Evolutionary conservation across 2,329 filamentous ascomycete genomes (phyloP), one percentile per base, ranked within the genome.

Genomic region (Colletotrichum spaethianum): DNA sequence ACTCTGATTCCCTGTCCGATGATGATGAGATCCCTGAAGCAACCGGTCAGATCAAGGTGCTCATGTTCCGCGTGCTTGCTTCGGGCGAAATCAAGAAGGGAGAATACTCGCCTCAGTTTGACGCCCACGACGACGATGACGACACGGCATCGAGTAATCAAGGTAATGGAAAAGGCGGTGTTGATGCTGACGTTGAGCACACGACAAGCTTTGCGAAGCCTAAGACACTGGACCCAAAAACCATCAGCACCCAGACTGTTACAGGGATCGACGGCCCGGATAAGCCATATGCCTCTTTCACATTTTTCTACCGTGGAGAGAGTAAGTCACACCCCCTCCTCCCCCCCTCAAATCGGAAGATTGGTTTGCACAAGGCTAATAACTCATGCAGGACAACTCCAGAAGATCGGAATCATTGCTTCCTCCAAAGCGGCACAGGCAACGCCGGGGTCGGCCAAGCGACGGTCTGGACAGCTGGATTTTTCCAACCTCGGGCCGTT

Each of bases 191-290:
- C 78, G 90, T 98, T 68, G 96, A 98, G 83, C 96, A 99, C 81
- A 98, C 96, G 2, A 98, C 96, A 9, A 98, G 95, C 80, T 98
- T 98, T 82, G 96, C 96, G 12, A 97, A 98, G 84, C 96, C 95
- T 18, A 98, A 98, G 87, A 93, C 94, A 1, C 87, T 98, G 64
- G 97, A 98, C 83, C 96, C 96, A 0, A 98, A 98, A 84, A 95
- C 94, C 2, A 99, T 99, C 79, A 98, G 95, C 79, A 99, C 96
- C 3, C 96, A 99, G 83, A 99, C 96, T 0, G 96, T 99, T n/a
- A 98, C 96, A 11, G 96, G 96, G 23, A 97, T 98, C 74, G 96
- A 99, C 81, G 94, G 95, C 0, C 95, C 95, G 26, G 96, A 98
- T 74, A 96, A 96, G 83, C 96, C 97, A 4, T 99, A 98, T 83